Percentiles rank a stretch among this genome's conserved stretches.
These are phyloP conservation scores for Penstemon davidsonii DNA, from an alignment of 257 asterid species.

Conservation along the genomic window DNA sequence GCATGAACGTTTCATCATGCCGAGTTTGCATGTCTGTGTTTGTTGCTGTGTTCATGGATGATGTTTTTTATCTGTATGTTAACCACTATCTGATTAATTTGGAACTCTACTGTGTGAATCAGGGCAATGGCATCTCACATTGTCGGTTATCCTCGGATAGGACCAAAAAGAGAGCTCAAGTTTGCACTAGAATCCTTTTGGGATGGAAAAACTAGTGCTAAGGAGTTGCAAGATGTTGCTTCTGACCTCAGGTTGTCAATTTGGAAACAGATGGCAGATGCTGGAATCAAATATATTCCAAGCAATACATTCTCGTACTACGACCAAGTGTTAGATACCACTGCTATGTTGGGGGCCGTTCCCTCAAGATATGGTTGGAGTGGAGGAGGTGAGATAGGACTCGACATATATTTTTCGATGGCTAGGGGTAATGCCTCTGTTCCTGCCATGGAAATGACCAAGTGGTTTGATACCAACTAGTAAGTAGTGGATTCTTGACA, in stretches of 20 bases:
- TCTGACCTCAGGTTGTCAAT: conserved; percentile 60
- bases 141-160: conserved; percentile 73
- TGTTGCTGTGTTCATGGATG: neutral
- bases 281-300: conserved; percentile 80
- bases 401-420: conserved; percentile 74
- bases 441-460: conserved; percentile 96
- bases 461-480: conserved; percentile 95
- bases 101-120: conserved; percentile 1
- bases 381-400: conserved; percentile 67
- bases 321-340: conserved; percentile 78
- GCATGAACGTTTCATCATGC: neutral
- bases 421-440: conserved; percentile 89
- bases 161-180: conserved; percentile 69
- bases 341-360: conserved; percentile 84
- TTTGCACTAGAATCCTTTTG: conserved; percentile 82
- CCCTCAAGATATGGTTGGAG: conserved; percentile 74
- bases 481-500: conserved; percentile 37
- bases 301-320: conserved; percentile 87
- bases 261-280: conserved; percentile 84
- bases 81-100: neutral
- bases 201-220: conserved; percentile 72
- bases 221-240: conserved; percentile 63
- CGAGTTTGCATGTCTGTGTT: neutral
- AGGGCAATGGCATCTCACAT: conserved; percentile 79
- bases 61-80: neutral